phyloP scores from a whole-genome alignment of 2,329 filamentous ascomycete genomes.

The Incumbomyces delicatus region DNA sequence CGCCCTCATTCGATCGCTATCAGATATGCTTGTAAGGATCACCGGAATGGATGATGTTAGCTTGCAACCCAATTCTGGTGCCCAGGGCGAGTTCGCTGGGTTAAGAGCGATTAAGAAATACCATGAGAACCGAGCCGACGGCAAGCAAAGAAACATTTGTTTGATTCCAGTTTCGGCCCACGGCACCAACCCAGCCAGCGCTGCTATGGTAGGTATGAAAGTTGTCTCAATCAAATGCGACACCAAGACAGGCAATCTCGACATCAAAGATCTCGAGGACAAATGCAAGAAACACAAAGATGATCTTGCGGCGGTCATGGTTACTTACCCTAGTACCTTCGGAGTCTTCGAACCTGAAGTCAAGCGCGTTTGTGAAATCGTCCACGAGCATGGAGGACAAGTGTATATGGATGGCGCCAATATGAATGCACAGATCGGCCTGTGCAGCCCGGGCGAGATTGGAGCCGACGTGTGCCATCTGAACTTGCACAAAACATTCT shows the following conservation, averaged over 20 bases:
- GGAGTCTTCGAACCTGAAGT: conserved; percentile 88
- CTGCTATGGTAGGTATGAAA: conserved; percentile 91
- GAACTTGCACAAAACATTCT: conserved; percentile 98
- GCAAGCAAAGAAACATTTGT: conserved; percentile 75
- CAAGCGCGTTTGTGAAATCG: conserved; percentile 73
- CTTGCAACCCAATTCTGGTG: conserved; percentile 89
- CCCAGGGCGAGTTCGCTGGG: conserved; percentile 89
- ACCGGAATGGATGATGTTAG: conserved; percentile 87
- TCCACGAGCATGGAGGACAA: conserved; percentile 80
- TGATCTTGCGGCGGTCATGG: conserved; percentile 85
- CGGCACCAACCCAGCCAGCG: conserved; percentile 90
- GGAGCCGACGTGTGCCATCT: conserved; percentile 94
- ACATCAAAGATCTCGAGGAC: conserved; percentile 71
- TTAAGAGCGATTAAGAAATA: conserved; percentile 80
- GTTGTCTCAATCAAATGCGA: conserved; percentile 91
- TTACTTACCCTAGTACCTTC: conserved; percentile 92
- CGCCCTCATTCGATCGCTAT: conserved; percentile 61
- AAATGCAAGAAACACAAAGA: conserved; percentile 85
- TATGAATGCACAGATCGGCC: conserved; percentile 95
- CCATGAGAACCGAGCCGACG: conserved; percentile 55
- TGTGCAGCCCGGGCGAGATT: conserved; percentile 90
- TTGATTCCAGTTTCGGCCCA: conserved; percentile 91
- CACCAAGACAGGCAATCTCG: conserved; percentile 74
- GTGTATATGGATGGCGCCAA: conserved; percentile 99
- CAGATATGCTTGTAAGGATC: conserved; percentile 65